These are phyloP conservation scores for Agaricus blazei DNA, from an alignment of 768 basidiomycete genomes.

Conservation along the genomic window DNA sequence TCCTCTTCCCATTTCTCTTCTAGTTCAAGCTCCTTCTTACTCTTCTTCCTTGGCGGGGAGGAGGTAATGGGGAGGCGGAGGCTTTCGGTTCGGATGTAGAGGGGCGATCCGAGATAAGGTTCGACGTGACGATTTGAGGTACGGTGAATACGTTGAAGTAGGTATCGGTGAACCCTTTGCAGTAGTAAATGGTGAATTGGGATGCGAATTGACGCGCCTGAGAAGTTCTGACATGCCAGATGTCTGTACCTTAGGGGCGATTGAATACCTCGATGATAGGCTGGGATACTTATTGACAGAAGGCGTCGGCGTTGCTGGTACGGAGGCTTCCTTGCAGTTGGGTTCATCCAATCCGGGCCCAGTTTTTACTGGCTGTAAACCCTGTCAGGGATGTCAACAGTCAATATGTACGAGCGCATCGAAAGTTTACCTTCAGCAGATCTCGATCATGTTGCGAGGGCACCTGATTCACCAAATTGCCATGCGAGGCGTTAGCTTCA, in stretches of 20 bases:
- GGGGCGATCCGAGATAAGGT: conserved; percentile 68
- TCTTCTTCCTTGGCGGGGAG: conserved; percentile 73
- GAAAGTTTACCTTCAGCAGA: not conserved
- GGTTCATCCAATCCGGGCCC: too few species aligned
- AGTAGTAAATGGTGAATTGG: conserved; percentile 50
- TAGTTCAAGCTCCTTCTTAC: conserved; percentile 69
- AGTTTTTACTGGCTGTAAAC: not conserved
- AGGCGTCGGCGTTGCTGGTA: conserved; percentile 6
- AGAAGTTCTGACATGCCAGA: conserved; percentile 76
- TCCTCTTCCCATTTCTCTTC: conserved; percentile 84
- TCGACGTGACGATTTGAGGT: conserved; percentile 58
- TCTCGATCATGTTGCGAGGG: conserved; percentile 11
- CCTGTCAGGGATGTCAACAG: not conserved
- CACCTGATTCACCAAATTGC: conserved; percentile 10
- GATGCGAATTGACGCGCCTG: conserved; percentile 61
- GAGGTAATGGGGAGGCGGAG: conserved; percentile 73
- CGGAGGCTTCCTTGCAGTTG: conserved; percentile 3
- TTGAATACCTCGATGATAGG: conserved; percentile 30
- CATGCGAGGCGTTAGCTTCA: conserved; percentile 9
- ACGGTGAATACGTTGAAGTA: conserved; percentile 50
- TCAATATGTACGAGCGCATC: not conserved
- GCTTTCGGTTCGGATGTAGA: conserved; percentile 65
- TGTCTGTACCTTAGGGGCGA: conserved; percentile 43
- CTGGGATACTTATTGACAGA: conserved; percentile 11
- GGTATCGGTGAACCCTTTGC: conserved; percentile 5